Evolutionary conservation across 2,329 filamentous ascomycete species (phyloP).

Genomic region (Chaetoscypha palmicola): DNA sequence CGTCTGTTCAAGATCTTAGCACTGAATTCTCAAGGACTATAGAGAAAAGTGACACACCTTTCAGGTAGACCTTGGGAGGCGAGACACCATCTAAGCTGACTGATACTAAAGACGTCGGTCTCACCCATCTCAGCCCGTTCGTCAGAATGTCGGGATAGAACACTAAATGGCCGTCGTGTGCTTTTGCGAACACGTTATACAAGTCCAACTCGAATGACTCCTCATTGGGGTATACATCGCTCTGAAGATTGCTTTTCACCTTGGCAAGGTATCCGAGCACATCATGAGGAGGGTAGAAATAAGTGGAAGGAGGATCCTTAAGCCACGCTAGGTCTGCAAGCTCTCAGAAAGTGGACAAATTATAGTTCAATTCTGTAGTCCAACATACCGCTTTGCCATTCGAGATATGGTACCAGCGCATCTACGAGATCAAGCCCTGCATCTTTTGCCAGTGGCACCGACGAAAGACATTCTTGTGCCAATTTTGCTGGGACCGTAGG

Average conservation of each 20-base stretch:
- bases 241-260: constrained; percentile 38
- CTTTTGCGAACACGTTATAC: constrained; percentile 43
- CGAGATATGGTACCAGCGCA: constrained; percentile 24
- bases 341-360: background rate
- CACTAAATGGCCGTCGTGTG: constrained; percentile 59
- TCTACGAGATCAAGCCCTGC: constrained; percentile 24
- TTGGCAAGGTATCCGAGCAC: constrained; percentile 39
- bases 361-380: background rate
- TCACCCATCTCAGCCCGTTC: constrained; percentile 44
- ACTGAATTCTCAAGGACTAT: background rate
- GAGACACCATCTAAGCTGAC: constrained; percentile 53
- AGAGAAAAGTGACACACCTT: constrained; percentile 29
- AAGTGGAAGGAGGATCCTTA: constrained; percentile 44
- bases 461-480: constrained; percentile 28
- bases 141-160: constrained; percentile 42
- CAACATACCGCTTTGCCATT: constrained; percentile 27
- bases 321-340: constrained; percentile 30
- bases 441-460: constrained; percentile 24
- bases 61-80: constrained; percentile 50
- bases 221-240: constrained; percentile 42
- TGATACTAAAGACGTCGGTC: constrained; percentile 47
- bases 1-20: constrained; percentile 26
- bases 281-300: constrained; percentile 43
- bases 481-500: constrained; percentile 25
- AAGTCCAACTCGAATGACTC: constrained; percentile 50